Base-by-base conservation (phyloP, 371 early-diverging fungal species). In the Batkoa obscura region DNA sequence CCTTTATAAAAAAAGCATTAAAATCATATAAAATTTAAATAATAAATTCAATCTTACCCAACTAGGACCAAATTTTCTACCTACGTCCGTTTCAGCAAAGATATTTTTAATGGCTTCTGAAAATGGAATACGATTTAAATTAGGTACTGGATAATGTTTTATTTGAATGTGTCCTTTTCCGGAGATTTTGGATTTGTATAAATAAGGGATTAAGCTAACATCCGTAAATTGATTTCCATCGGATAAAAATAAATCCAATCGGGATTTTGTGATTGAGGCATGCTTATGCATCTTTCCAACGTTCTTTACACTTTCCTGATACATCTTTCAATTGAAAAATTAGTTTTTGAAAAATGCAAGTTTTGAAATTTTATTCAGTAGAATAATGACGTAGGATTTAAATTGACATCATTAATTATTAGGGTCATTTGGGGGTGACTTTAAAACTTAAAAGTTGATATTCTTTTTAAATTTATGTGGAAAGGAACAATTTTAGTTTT, bases 51-150 rank as follows among this genome's bases (percentile, higher is more conserved):
- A n/a, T 9, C 73, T 70, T 69, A 86, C 81, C 88, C 87, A 88
- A 54, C 81, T 87, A 17, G 90, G 92, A 31, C 90, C 90, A 67
- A 88, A 86, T 64, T 56, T 63, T 46, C 81, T 80, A 4, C 90
- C 90, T 0, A 79, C 66, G 0, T 74, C 61, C 9, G 81, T 76
- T 3, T 81, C 15, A 46, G 58, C 58, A 59, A 74, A 95, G 42
- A 72, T 61, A 43, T 79, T 81, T 56, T 75, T 74, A 17, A 83
- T 63, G 0, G 96, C 94, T 51, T 93, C 80, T 12, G 75, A 72
- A 64, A 95, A 94, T 0, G 89, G 60, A 32, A 92, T 86, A 15
- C 93, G 69, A 60, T 81, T 72, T 6, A 83, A 67, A 41, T 80
- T 80, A 12, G 88, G 86, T 13, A 90, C 91, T 12, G 85, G 75